Percentiles rank a stretch among this genome's conserved stretches.
Conservation (phyloP, 805 yeast genomes). For the Wickerhamiella qilinensis region DNA sequence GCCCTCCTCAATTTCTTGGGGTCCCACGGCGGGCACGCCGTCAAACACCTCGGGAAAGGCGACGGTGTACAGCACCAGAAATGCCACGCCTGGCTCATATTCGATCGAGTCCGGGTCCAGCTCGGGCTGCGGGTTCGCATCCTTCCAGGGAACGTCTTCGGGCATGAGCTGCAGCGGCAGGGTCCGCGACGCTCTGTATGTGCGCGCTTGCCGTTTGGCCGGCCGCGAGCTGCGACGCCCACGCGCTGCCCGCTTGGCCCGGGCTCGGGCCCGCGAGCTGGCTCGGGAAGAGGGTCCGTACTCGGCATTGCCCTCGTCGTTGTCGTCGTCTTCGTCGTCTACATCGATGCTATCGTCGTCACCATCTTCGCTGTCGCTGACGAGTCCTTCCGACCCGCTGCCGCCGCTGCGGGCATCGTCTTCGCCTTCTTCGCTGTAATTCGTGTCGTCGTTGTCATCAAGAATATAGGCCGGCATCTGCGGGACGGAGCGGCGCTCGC, state of each 20-base stretch:
- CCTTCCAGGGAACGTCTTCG: constrained; percentile 19
- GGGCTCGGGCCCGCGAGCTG: neutral
- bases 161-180: constrained; percentile 13
- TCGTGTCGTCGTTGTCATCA: too few relatives aligned
- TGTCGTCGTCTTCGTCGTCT: constrained; percentile 10
- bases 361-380: neutral
- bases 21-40: constrained; percentile 21
- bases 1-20: constrained; percentile 28
- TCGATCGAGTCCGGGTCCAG: constrained; percentile 13
- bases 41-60: constrained; percentile 15
- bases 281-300: neutral
- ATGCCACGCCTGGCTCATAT: constrained; percentile 18
- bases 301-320: constrained; percentile 6
- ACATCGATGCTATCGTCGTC: neutral
- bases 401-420: too few relatives aligned
- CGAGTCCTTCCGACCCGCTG: too few relatives aligned
- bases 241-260: neutral
- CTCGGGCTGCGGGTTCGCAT: constrained; percentile 12
- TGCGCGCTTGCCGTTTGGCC: neutral
- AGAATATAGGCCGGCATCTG: too few relatives aligned
- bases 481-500: too few relatives aligned
- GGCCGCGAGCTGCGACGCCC: neutral
- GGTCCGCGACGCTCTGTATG: constrained; percentile 2
- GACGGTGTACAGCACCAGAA: constrained; percentile 12
- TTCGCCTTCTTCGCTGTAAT: too few relatives aligned